These are phyloP conservation scores for Vigna trinervia DNA, from an alignment of 306 rosid genomes.

Conservation along the genomic window DNA sequence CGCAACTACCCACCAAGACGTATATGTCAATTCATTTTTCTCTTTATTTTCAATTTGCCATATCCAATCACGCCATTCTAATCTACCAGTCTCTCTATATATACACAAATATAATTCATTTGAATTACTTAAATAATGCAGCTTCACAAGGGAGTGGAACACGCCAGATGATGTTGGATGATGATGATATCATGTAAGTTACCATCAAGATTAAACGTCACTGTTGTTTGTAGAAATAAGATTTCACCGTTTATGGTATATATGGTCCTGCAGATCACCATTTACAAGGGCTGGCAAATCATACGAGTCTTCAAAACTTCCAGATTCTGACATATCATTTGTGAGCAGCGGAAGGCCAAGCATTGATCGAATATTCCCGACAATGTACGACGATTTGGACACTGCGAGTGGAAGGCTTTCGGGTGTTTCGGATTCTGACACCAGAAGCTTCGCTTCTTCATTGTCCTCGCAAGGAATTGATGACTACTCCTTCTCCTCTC, in stretches of 20 bases:
- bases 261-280: conserved; percentile 62
- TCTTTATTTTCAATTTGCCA: background rate
- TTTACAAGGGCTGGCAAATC: conserved; percentile 55
- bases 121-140: background rate
- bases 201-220: too few relatives aligned
- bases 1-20: conserved; percentile 48
- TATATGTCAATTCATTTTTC: conserved; percentile 34
- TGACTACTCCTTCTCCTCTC: conserved; percentile 49
- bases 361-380: conserved; percentile 50
- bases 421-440: conserved; percentile 56
- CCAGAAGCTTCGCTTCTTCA: conserved; percentile 49
- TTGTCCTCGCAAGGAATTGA: conserved; percentile 32
- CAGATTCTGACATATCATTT: conserved; percentile 73
- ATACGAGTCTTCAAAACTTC: conserved; percentile 42
- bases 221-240: too few relatives aligned
- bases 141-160: background rate
- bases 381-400: conserved; percentile 46
- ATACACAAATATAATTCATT: too few relatives aligned
- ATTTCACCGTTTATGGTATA: too few relatives aligned
- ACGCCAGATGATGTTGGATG: background rate
- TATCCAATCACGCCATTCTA: too few relatives aligned
- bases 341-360: conserved; percentile 71
- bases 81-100: too few relatives aligned
- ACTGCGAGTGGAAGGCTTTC: conserved; percentile 49
- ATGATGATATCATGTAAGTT: background rate